These are phyloP conservation scores for Elsinoe arachidis DNA, from an alignment of 2,329 filamentous ascomycete genomes.

Conservation along the genomic window DNA sequence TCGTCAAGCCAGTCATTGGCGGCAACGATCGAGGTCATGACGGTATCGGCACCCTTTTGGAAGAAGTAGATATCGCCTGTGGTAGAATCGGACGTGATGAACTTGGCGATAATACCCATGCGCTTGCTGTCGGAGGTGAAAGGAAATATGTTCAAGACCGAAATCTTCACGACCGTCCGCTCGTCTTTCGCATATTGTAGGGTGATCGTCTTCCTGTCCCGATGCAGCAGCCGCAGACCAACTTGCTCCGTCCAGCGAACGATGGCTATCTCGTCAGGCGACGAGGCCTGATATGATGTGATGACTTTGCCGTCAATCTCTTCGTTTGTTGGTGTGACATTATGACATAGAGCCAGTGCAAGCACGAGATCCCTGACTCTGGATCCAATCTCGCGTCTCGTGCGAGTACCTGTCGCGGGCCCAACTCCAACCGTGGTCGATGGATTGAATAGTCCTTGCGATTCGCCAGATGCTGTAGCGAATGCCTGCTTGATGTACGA, in stretches of 20 bases:
- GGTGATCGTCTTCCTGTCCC: constrained; percentile 78
- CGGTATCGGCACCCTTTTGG: constrained; percentile 95
- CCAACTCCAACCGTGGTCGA: constrained; percentile 48
- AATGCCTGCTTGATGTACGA: constrained; percentile 83
- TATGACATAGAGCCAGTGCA: constrained; percentile 88
- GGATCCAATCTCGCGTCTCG: constrained; percentile 83
- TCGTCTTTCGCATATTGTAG: constrained; percentile 69
- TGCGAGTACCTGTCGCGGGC: constrained; percentile 60
- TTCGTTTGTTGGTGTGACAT: constrained; percentile 86
- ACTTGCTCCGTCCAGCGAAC: constrained; percentile 92
- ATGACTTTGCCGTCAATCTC: constrained; percentile 67
- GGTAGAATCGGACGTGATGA: constrained; percentile 49
- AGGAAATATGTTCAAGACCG: constrained; percentile 88
- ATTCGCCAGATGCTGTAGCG: constrained; percentile 34
- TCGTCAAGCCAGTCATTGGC: constrained; percentile 98
- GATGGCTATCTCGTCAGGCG: constrained; percentile 96
- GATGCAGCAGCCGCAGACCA: constrained; percentile 72
- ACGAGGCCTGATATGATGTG: constrained; percentile 91
- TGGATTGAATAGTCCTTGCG: constrained; percentile 57
- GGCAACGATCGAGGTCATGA: constrained; percentile 92
- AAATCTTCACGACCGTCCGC: constrained; percentile 68
- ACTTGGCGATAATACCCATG: constrained; percentile 94
- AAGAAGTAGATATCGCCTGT: constrained; percentile 90
- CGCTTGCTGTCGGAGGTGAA: constrained; percentile 97
- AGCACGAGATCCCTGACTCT: constrained; percentile 88